These are phyloP conservation scores for Coemansia sp. DNA, from an alignment of 192 early-diverging fungal genomes.

Conservation along the genomic window DNA sequence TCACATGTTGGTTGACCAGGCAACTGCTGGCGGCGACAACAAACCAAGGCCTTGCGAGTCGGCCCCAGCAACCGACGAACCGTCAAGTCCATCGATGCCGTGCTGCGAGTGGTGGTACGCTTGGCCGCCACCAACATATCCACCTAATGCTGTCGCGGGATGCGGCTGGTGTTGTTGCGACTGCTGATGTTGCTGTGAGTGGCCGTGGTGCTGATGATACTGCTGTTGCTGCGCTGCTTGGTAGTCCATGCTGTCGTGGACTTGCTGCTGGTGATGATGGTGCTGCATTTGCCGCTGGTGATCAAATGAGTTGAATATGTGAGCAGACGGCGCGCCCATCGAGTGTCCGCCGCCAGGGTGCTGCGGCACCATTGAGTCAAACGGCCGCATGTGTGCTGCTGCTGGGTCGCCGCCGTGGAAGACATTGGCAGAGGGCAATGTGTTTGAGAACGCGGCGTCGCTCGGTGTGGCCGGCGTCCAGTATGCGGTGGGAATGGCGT, in stretches of 20 bases:
- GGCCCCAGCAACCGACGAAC: constrained; percentile 26
- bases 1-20: constrained; percentile 55
- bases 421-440: constrained; percentile 43
- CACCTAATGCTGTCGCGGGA: constrained; percentile 26
- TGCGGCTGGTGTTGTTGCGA: constrained; percentile 19
- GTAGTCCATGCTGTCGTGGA: constrained; percentile 23
- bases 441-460: constrained; percentile 51
- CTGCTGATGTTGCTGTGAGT: constrained; percentile 21
- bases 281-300: constrained; percentile 30
- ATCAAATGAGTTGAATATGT: constrained; percentile 48
- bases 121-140: constrained; percentile 40
- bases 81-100: constrained; percentile 46
- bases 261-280: constrained; percentile 18
- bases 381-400: constrained; percentile 40
- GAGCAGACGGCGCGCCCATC: constrained; percentile 32
- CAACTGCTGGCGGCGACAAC: constrained; percentile 51
- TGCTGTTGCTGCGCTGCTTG: constrained; percentile 22
- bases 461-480: constrained; percentile 54
- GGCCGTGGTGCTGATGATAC: constrained; percentile 38
- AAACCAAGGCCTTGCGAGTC: constrained; percentile 51
- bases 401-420: constrained; percentile 45
- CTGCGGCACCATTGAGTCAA: constrained; percentile 43
- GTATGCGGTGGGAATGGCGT: constrained; percentile 25
- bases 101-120: constrained; percentile 50
- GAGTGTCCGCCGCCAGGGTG: constrained; percentile 31